Evolutionary conservation across 2,329 filamentous ascomycete species (phyloP).

Genomic region (Rutstroemia sp.): DNA sequence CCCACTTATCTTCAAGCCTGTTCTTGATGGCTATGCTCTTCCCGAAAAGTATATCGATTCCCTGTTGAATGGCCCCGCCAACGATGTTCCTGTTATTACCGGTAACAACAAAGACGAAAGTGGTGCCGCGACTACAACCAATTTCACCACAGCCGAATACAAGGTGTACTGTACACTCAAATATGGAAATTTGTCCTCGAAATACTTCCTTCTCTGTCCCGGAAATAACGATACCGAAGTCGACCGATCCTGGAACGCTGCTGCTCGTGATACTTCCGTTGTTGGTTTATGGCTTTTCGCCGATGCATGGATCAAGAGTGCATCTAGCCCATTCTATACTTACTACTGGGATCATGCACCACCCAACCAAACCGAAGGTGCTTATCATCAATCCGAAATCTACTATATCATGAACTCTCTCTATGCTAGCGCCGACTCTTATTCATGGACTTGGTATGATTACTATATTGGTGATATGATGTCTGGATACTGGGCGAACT

Average conservation of each 20-base stretch:
- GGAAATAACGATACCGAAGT: not conserved
- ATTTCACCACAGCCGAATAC: conserved; percentile 4
- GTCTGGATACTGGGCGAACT: too few species aligned
- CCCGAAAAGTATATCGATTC: conserved; percentile 19
- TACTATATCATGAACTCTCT: too few species aligned
- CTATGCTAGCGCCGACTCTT: too few species aligned
- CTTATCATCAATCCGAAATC: conserved; percentile 19
- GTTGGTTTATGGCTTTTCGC: not conserved
- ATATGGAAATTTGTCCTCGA: not conserved
- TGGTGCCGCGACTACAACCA: conserved; percentile 6
- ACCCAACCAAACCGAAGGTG: conserved; percentile 17
- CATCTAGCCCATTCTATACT: conserved; percentile 22
- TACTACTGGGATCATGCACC: conserved; percentile 30
- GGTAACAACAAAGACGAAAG: conserved; percentile 29
- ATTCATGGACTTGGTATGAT: too few species aligned
- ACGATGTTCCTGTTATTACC: conserved; percentile 27
- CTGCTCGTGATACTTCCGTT: not conserved
- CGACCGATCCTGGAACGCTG: not conserved
- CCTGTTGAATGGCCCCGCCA: conserved; percentile 15
- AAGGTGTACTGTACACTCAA: not conserved
- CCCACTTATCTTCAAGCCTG: conserved; percentile 25
- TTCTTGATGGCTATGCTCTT: conserved; percentile 28
- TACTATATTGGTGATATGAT: too few species aligned
- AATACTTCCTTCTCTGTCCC: conserved; percentile 9
- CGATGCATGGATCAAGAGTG: conserved; percentile 9